Evolutionary conservation across 2,329 filamentous ascomycete species (phyloP).

Genomic region (Monosporascus sp.): DNA sequence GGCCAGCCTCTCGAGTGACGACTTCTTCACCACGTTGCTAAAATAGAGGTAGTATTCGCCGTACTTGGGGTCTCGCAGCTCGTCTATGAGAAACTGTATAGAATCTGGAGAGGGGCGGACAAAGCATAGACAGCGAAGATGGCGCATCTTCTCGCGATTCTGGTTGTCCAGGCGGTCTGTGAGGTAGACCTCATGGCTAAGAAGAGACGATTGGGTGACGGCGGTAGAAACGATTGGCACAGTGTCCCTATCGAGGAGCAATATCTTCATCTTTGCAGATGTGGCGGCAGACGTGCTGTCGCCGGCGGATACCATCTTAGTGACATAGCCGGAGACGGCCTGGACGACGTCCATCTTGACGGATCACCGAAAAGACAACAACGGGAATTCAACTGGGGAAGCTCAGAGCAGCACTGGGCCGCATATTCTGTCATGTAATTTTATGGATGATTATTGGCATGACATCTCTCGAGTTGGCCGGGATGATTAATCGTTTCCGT

Average conservation of each 20-base stretch:
- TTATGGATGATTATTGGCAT: neutral
- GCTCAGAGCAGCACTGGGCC: neutral
- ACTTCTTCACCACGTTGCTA: slow-evolving; percentile 97
- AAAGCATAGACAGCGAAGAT: slow-evolving; percentile 89
- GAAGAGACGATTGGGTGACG: slow-evolving; percentile 87
- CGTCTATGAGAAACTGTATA: slow-evolving; percentile 90
- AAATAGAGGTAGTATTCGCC: slow-evolving; percentile 97
- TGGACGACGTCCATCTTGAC: slow-evolving; percentile 85
- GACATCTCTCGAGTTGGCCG: neutral
- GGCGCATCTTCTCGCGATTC: slow-evolving; percentile 93
- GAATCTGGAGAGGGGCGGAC: slow-evolving; percentile 88
- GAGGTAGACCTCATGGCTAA: slow-evolving; percentile 96
- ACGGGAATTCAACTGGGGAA: neutral
- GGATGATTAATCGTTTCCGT: neutral
- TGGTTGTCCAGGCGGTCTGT: slow-evolving; percentile 92
- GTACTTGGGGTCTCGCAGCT: slow-evolving; percentile 92
- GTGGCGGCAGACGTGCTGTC: slow-evolving; percentile 63
- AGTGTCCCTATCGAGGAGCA: slow-evolving; percentile 89
- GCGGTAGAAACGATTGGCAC: slow-evolving; percentile 91
- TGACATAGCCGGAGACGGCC: slow-evolving; percentile 89
- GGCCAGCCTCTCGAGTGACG: slow-evolving; percentile 84
- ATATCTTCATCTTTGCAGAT: slow-evolving; percentile 95
- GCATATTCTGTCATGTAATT: neutral
- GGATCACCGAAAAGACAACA: slow-evolving; percentile 3
- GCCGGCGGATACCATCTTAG: slow-evolving; percentile 86